Conservation (phyloP, 1,139 yeast species). For the Geotrichum fermentans region DNA sequence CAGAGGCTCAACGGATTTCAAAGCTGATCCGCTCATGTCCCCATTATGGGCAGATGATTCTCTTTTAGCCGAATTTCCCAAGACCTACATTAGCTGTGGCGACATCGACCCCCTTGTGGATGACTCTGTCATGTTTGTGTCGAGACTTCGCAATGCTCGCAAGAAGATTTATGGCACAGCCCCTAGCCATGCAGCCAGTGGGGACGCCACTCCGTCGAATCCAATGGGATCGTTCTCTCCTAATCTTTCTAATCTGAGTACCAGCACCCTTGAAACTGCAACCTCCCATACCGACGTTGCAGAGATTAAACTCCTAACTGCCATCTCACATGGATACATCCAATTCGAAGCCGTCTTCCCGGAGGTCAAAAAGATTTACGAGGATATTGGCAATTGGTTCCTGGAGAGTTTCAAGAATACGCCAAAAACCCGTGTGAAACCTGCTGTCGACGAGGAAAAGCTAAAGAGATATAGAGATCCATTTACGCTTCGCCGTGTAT, state of each 20-base stretch:
- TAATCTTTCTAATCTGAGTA: background rate
- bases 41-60: constrained; percentile 23
- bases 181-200: background rate
- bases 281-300: constrained; percentile 24
- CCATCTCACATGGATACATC: constrained; percentile 45
- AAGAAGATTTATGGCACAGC: background rate
- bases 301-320: constrained; percentile 35
- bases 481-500: background rate
- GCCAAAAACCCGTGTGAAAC: background rate
- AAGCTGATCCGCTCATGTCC: constrained; percentile 22
- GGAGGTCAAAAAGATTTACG: constrained; percentile 34
- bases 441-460: constrained; percentile 1
- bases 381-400: constrained; percentile 24
- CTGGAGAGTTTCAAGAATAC: constrained; percentile 21
- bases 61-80: constrained; percentile 23
- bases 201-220: background rate
- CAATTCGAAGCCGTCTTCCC: constrained; percentile 42
- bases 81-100: constrained; percentile 23
- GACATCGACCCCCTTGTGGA: constrained; percentile 26
- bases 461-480: background rate
- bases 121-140: constrained; percentile 29
- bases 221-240: background rate
- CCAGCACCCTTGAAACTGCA: constrained; percentile 4
- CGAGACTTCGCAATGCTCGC: constrained; percentile 37
- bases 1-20: constrained; percentile 21